These are phyloP conservation scores for Parachaetomium inaequale DNA, from an alignment of 495 filamentous ascomycete genomes.

Conservation along the genomic window DNA sequence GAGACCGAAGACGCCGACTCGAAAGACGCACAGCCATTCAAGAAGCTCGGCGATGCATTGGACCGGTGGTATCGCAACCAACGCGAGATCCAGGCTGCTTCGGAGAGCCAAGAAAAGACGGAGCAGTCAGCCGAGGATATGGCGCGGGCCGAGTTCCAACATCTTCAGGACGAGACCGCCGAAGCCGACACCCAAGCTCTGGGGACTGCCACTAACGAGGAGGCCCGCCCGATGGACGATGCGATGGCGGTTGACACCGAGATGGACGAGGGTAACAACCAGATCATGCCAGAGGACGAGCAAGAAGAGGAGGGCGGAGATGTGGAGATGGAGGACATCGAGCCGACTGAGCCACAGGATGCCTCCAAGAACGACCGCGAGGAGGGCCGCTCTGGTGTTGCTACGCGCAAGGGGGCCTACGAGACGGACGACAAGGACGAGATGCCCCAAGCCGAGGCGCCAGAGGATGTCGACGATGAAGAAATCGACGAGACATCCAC, in stretches of 20 bases:
- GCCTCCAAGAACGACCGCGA: conserved; percentile 42
- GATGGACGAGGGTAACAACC: conserved; percentile 51
- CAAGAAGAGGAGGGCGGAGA: conserved; percentile 50
- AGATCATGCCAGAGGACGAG: conserved; percentile 54
- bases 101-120: conserved; percentile 50
- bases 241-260: conserved; percentile 77
- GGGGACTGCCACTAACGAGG: conserved; percentile 81
- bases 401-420: conserved; percentile 47
- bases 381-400: conserved; percentile 43
- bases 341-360: conserved; percentile 36
- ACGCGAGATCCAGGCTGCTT: conserved; percentile 66
- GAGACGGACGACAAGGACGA: conserved; percentile 39
- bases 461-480: conserved; percentile 43
- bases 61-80: conserved; percentile 88
- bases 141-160: conserved; percentile 68
- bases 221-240: conserved; percentile 76
- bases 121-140: conserved; percentile 55
- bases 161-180: conserved; percentile 77
- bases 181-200: conserved; percentile 84
- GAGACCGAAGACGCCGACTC: conserved; percentile 44
- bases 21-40: conserved; percentile 64
- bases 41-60: conserved; percentile 89
- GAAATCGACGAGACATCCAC: conserved; percentile 68
- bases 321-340: conserved; percentile 40
- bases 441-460: conserved; percentile 31